Evolutionary conservation across 2,329 filamentous ascomycete species (phyloP), one percentile per base, ranked within the genome.

Genomic region (Verticillium nubilum): DNA sequence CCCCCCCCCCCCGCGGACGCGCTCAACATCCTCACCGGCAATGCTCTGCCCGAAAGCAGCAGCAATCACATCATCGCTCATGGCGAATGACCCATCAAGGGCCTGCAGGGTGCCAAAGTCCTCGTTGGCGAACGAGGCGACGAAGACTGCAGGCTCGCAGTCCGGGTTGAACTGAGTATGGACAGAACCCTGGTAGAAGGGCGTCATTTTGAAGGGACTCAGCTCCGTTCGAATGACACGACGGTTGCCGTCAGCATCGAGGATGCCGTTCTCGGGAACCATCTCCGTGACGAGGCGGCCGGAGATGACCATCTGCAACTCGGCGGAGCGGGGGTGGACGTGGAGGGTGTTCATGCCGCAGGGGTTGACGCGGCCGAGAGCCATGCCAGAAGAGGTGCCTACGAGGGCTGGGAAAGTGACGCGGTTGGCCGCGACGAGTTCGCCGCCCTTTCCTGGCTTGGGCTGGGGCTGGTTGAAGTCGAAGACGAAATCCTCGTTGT

Each of bases 321-420:
- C 81, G 31, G 78, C 75, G 31, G 78, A 77, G 50, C 82, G 80
- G 55, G 80, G 80, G 69, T 84, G 82, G 3, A 80, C 74, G 72
- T 85, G 82, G 19, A 81, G 80, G 7, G 79, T 83, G 74, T 83
- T 84, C 71, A 86, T 80, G 60, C 79, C 82, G 66, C 82, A 86
- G 35, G 76, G 72, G 33, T 75, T 73, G 37, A 86, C 70, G 65
- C 79, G 78, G 47, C 80, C 81, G 7, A 85, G 70, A 2, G 80
- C 79, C 73, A 82, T 81, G 60, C 76, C 76, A 35, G 78, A 70
- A 23, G 77, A 77, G 4, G 80, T 81, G 54, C 79, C 77, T 23
- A 83, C 78, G 23, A 86, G 77, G 27, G 82, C 80, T 2, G 83
- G 83, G 71, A 85, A 86, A 35, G 77, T 79, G 70, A 80, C 79